A percentile compares a stretch with the other conserved stretches of the same genome.
These are phyloP conservation scores for Lentinula sp. DNA, from an alignment of 768 basidiomycete species.

Conservation along the genomic window DNA sequence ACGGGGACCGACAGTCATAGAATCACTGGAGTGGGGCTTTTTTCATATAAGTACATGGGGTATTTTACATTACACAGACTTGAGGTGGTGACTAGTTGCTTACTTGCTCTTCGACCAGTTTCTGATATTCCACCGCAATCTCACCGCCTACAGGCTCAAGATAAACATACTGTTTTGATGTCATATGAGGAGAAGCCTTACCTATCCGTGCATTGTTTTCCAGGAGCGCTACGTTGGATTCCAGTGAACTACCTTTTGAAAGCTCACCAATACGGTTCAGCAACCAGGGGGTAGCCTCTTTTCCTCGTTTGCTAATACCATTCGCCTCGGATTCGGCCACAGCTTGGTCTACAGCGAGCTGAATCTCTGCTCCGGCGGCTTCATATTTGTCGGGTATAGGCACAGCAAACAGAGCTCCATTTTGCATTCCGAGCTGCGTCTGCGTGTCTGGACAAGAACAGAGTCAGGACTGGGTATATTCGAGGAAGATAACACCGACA, in stretches of 20 bases:
- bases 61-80: constrained; percentile 2
- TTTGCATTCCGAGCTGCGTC: constrained; percentile 61
- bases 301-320: constrained; percentile 75
- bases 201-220: constrained; percentile 85
- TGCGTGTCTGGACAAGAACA: constrained; percentile 49
- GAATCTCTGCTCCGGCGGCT: constrained; percentile 58
- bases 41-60: background rate
- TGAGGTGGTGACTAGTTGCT: constrained; percentile 14
- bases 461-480: background rate
- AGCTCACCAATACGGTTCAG: constrained; percentile 77
- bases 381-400: constrained; percentile 84
- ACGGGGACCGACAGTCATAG: background rate
- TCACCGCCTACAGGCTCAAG: constrained; percentile 47
- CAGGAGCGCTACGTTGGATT: constrained; percentile 79
- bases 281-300: constrained; percentile 94
- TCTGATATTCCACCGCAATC: constrained; percentile 74
- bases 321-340: constrained; percentile 76
- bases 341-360: constrained; percentile 78
- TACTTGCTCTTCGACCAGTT: constrained; percentile 32
- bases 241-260: constrained; percentile 67
- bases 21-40: constrained; percentile 1
- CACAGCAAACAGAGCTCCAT: constrained; percentile 78
- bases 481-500: constrained; percentile 35
- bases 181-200: constrained; percentile 23
- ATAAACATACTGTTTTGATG: background rate